Base-by-base conservation (phyloP, 2,329 filamentous ascomycete genomes). In the Xylariaceae sp. region DNA sequence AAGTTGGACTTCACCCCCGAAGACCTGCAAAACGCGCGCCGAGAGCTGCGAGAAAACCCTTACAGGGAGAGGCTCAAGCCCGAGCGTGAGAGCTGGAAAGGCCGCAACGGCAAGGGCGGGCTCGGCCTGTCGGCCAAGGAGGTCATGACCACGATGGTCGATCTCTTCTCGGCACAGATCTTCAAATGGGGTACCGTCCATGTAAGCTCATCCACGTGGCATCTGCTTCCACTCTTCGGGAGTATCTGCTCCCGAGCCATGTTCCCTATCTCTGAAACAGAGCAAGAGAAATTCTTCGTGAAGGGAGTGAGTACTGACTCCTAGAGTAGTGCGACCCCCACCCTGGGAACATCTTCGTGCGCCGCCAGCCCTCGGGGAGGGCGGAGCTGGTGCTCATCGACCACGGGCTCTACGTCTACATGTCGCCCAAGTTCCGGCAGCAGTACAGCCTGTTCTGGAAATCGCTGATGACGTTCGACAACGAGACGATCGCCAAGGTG, bases 281-380 rank as follows among this genome's bases (percentile, higher is more conserved):
- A n/a, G n/a, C n/a, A n/a, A n/a, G n/a, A n/a, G n/a, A n/a, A n/a
- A n/a, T n/a, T n/a, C n/a, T n/a, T n/a, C n/a, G n/a, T n/a, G n/a
- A n/a, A n/a, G n/a, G n/a, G n/a, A n/a, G n/a, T n/a, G n/a, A n/a
- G n/a, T n/a, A n/a, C n/a, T n/a, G n/a, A n/a, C n/a, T n/a, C n/a
- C n/a, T n/a, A n/a, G n/a, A n/a, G n/a, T n/a, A n/a, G n/a, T 95
- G 90, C 62, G 92, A 98, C 57, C 92, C 92, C 8, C 92, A 98
- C 54, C 92, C 92, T 1, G 90, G 90, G 18, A 98, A 98, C 62
- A 92, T 96, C 57, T 94, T 98, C 63, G 82, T 96, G 53, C 83
- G 92, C 7, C 81, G 92, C 7, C 69, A 86, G 12, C 83, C 88
- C 1, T 80, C 72, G 27, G 90, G 90, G n/a, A 72, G 77, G 27